Conservation (phyloP, 495 filamentous ascomycete genomes). For the Aspergillus indologenus region DNA sequence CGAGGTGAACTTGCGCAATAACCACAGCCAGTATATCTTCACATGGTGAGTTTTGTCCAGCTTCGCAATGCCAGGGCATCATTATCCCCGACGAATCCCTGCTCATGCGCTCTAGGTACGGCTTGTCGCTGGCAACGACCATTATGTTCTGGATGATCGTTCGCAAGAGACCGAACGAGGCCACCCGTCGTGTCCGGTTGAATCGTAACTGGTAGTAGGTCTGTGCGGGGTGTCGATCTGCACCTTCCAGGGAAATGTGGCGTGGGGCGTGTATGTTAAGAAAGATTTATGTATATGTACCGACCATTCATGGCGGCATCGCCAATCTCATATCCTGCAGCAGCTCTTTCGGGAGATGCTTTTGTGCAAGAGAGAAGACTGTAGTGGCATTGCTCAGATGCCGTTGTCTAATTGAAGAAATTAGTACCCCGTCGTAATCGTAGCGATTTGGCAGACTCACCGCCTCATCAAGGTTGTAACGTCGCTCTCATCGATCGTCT, state of each 20-base stretch:
- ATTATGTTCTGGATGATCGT: slow-evolving; percentile 96
- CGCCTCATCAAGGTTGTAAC: slow-evolving; percentile 77
- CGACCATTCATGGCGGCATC: slow-evolving; percentile 44
- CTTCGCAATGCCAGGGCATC: background rate
- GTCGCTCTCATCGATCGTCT: slow-evolving; percentile 82
- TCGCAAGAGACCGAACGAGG: slow-evolving; percentile 73
- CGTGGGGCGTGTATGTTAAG: slow-evolving; percentile 22
- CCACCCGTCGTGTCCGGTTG: slow-evolving; percentile 69
- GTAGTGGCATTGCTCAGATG: slow-evolving; percentile 69
- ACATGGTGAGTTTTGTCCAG: slow-evolving; percentile 73
- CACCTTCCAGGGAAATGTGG: slow-evolving; percentile 21
- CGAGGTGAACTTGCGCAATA: slow-evolving; percentile 92
- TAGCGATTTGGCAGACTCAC: slow-evolving; percentile 38
- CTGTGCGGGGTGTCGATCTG: background rate
- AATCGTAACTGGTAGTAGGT: slow-evolving; percentile 70
- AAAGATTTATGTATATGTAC: slow-evolving; percentile 14
- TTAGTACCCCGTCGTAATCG: slow-evolving; percentile 27
- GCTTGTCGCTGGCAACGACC: slow-evolving; percentile 77
- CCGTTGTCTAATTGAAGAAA: slow-evolving; percentile 62
- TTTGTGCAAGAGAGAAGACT: slow-evolving; percentile 77
- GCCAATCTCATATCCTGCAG: slow-evolving; percentile 77
- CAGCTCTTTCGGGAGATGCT: slow-evolving; percentile 76
- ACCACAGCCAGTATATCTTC: slow-evolving; percentile 96
- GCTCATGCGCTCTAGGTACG: slow-evolving; percentile 64
- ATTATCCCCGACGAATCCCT: background rate